Base-by-base conservation (phyloP, 208 protist genomes). In the Blastocrithidia nonstop region DNA sequence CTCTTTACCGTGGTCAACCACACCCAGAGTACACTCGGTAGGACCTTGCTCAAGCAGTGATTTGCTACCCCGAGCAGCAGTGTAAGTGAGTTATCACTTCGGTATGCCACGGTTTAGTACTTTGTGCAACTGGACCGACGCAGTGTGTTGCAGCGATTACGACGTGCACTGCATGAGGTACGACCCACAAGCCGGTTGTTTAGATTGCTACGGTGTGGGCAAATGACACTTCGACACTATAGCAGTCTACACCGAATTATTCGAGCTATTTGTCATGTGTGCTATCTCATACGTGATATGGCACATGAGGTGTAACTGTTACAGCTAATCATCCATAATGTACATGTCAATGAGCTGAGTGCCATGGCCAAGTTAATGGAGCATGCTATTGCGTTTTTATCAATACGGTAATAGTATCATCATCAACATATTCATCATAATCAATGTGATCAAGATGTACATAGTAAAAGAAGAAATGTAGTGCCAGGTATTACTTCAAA, bases 11-110 rank as follows among this genome's bases (percentile, higher is more conserved):
- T 88, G 1, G 49, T 89, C 6, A 66, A 83, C 46, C 45, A 56
- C 20, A 72, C 73, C 1, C 56, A 53, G 29, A 77, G 67, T 31
- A 24, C 64, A 1, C 31, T 72, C 24, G 84, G 84, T 1, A 36
- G 54, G 23, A 16, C 59, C 27, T 57, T 86, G 31, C 61, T 93
- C 17, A 72, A 80, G 19, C 79, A 83, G 56, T 93, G 84, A 80
- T 73, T 80, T 43, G 43, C 51, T 9, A 54, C 83, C 20, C 84
- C 84, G 1, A 55, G 65, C 53, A 61, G 59, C 37, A 65, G 78
- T 35, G 36, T 46, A 6, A 46, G 33, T 16, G 78, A 85, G 57
- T 59, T 93, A 13, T 47, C 63, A 9, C 38, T 54, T 0, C 71
- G 83, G 13, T 66, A 78, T 37, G 66, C 64, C 26, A 70, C 85